Evolutionary conservation across 768 basidiomycete species (phyloP), one percentile per base, ranked within the genome.

Genomic region (Suillus fuscotomentosus): DNA sequence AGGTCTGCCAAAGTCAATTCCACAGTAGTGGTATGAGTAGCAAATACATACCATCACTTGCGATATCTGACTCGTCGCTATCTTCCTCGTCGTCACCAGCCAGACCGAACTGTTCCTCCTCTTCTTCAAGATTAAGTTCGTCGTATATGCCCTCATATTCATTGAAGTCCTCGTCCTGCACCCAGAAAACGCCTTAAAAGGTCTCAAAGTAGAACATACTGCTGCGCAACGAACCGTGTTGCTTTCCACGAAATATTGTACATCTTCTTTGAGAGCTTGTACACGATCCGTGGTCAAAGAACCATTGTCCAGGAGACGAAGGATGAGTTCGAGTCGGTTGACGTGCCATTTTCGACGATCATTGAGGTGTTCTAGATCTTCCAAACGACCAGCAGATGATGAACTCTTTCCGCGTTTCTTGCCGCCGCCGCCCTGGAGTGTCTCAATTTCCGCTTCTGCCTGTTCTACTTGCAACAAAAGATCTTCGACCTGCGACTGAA

Each of bases 131-230:
- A 71, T 93, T 93, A 66, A 99, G 92, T 17, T 99, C 97, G 70
- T 99, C 97, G 72, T 99, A 99, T 60, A 99, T 92, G 55, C 94
- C 95, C 74, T 95, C 92, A 72, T 99, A 94, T 75, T 97, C 96
- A 64, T 99, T 95, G 76, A 97, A 99, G 70, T 93, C 91, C 71
- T 99, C 97, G 61, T 97, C 95, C 97, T 99, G 75, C 47, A 39
- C 59, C 55, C 63, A 51, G 50, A 24, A 70, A 70, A 62, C 42
- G 55, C 55, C 66, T 71, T 71, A 67, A 71, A 70, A 67, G 56
- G 60, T 54, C 31, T 63, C 47, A 47, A 60, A 45, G 55, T 36
- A 61, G 38, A 47, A 63, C 63, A 60, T 56, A 48, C 60, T 36
- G 61, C 55, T 36, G 56, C 54, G 61, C 59, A 66, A 86, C 95